Evolutionary conservation across 345 rosid genomes (phyloP), one percentile per base, ranked within the genome.

Genomic region (Rhizophora apiculata): DNA sequence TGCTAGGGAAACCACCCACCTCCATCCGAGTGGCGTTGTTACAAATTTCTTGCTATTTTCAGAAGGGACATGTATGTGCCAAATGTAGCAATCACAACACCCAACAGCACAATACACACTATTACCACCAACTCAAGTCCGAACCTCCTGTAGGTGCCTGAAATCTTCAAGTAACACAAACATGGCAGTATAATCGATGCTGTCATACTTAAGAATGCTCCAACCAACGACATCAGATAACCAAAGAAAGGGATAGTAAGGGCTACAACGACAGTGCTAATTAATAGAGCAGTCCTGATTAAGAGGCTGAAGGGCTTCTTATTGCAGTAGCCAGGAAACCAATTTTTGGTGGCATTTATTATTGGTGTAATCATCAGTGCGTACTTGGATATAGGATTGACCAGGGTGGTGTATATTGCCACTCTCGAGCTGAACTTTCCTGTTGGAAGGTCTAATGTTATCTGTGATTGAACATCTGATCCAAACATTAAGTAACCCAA

Each of bases 401-500:
- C 55, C 34, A 77, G 31, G 2, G 73, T 72, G 3, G 76, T 72
- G 49, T 72, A 77, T 24, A 68, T 77, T 8, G 76, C 72, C 16
- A 76, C n/a, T 63, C 43, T 72, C 29, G 76, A 57, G 55, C 76
- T 68, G 24, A 62, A 57, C 62, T 59, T 77, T 7, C n/a, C 24
- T 0, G 65, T 64, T 2, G 76, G 76, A 6, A 77, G 76, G 63
- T 77, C 63, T 32, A 77, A 39, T 20, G 80, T 77, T 54, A 77
- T 29, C 58, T 77, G 80, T 2, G 80, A 77, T 30, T 72, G 55
- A 30, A 77, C 76, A 15, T 62, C 30, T 9, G 73, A 22, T 1
- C 80, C 80, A 2, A 67, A 77, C 80, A 72, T 72, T 20, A 34
- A 27, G 73, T 77, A 77, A 6, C 80, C 76, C 21, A 77, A 27